Conservation (phyloP, 129 eudicot genomes). For the Ambrosia trifida region DNA sequence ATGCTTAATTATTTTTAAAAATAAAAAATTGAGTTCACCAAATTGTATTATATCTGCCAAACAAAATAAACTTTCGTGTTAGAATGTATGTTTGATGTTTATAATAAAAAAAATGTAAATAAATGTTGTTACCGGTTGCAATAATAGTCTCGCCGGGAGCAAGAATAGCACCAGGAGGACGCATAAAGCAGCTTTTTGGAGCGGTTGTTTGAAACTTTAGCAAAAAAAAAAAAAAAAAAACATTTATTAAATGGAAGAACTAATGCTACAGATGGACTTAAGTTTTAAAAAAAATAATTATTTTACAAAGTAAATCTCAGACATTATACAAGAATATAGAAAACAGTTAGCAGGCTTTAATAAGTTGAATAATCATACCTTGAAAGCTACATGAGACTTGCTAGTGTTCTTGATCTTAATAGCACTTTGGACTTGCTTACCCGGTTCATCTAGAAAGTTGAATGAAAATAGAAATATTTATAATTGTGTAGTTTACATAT, state of each 20-base stretch:
- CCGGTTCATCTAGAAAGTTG: slow-evolving; percentile 73
- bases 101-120: not conserved
- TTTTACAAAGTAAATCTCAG: slow-evolving; percentile 11
- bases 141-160: slow-evolving; percentile 84
- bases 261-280: not conserved
- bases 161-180: slow-evolving; percentile 95
- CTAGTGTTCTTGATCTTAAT: slow-evolving; percentile 88
- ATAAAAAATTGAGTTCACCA: not conserved
- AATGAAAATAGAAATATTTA: not conserved
- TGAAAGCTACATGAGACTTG: slow-evolving; percentile 99
- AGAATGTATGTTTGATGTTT: slow-evolving; percentile 5
- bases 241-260: slow-evolving; percentile 15
- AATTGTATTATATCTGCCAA: not conserved
- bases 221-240: slow-evolving; percentile 37
- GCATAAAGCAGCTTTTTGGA: slow-evolving; percentile 98
- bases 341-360: not conserved
- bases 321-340: slow-evolving; percentile 8
- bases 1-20: not conserved
- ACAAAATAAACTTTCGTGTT: slow-evolving; percentile 7
- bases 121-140: slow-evolving; percentile 69
- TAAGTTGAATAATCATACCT: slow-evolving; percentile 48
- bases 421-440: slow-evolving; percentile 98
- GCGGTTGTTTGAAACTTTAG: slow-evolving; percentile 95
- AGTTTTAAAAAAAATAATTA: not conserved
- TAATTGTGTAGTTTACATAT: not conserved